Evolutionary conservation across 2,329 filamentous ascomycete species (phyloP).

Genomic region (Dothidotthia symphoricarpi): DNA sequence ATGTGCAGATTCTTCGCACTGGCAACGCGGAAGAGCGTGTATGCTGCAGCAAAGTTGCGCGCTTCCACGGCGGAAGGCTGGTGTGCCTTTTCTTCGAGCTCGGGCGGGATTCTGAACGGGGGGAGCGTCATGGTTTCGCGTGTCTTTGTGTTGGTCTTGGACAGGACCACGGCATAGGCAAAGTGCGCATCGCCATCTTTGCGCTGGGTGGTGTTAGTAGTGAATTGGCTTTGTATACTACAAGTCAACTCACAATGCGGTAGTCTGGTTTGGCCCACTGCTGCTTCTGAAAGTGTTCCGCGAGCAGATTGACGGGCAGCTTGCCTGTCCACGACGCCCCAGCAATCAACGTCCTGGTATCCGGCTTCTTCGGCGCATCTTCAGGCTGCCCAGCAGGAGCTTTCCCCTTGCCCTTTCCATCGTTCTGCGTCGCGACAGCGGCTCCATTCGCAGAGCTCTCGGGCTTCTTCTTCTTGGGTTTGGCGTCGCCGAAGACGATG

Average conservation of each 20-base stretch:
- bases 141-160: constrained; percentile 73
- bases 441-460: constrained; percentile 15
- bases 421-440: constrained; percentile 5
- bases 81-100: constrained; percentile 71
- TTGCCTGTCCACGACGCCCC: constrained; percentile 98
- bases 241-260: constrained; percentile 59
- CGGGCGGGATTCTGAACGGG: constrained; percentile 75
- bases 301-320: constrained; percentile 86
- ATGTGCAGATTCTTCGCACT: constrained; percentile 96
- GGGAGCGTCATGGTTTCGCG: constrained; percentile 72
- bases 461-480: constrained; percentile 44
- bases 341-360: constrained; percentile 76
- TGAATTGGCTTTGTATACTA: not conserved
- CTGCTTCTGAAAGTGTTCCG: constrained; percentile 92
- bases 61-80: constrained; percentile 84
- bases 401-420: constrained; percentile 39
- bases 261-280: constrained; percentile 96
- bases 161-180: constrained; percentile 72
- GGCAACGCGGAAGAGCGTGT: constrained; percentile 84
- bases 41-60: constrained; percentile 88
- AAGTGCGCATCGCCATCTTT: constrained; percentile 77
- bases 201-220: constrained; percentile 43
- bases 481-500: constrained; percentile 51
- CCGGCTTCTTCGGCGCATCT: constrained; percentile 57
- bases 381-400: constrained; percentile 24